Evolutionary conservation across 2,329 filamentous ascomycete genomes (phyloP), one percentile per base, ranked within the genome.

Genomic region (Sporothrix sp.): DNA sequence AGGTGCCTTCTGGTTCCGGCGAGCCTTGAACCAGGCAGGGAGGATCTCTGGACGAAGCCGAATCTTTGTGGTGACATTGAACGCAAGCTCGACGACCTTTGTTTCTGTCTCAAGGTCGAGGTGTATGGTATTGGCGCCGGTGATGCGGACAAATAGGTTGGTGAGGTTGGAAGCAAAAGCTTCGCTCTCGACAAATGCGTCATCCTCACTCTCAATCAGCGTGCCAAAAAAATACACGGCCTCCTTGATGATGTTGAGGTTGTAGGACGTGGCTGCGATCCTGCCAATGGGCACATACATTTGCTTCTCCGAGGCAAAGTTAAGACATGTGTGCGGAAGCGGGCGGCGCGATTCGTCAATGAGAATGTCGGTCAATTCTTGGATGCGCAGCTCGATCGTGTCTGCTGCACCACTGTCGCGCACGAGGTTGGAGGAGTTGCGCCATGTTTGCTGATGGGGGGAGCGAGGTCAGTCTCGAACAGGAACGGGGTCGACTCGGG

Each of bases 61-160:
- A 59, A 98, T 95, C 74, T 97, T 97, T 58, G 93, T 94, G 18
- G 93, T 88, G 58, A 98, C 90, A 56, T 91, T 94, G 69, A 98
- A 98, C 39, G 95, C 78, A 51, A 98, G 71, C 69, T 98, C 91
- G 47, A 97, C 87, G 43, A 97, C 82, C 53, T 89, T 82, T 9
- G 85, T 85, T 65, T 97, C 90, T 10, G 87, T 90, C 52, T 95
- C 87, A 48, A 82, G 76, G 33, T 84, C 81, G 4, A 90, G 71
- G n/a, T 81, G 76, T 55, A 87, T 80, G 61, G 79, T 83, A 58
- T 85, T 86, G 53, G 80, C 76, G 38, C 84, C 83, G 2, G 85
- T 82, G 32, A 91, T 88, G 57, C 84, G 81, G 54, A 88, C 79
- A 46, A 96, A 76, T 53, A 98, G 78, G 59, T 88, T 87, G 62